Conservation (phyloP, 2,329 filamentous ascomycete genomes). For the Penicillium sp. region DNA sequence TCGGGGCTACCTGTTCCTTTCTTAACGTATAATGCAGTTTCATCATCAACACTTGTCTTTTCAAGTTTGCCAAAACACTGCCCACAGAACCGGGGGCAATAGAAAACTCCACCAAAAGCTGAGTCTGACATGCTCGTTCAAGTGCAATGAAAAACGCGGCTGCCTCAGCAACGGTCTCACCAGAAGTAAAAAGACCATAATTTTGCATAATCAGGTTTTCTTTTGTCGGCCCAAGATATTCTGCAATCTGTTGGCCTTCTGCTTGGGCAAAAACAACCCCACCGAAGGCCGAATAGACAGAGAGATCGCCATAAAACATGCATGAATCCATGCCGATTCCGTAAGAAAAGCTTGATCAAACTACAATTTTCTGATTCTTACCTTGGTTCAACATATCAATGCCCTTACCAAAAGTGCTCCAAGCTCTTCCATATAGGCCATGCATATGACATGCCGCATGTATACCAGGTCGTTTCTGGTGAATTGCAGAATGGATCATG, state of each 20-base stretch:
- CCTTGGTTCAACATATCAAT: conserved; percentile 48
- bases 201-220: conserved; percentile 30
- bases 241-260: conserved; percentile 46
- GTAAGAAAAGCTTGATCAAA: too few relatives aligned
- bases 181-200: conserved; percentile 56
- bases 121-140: conserved; percentile 68
- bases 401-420: conserved; percentile 43
- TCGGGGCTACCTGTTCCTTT: background rate
- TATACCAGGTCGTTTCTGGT: conserved; percentile 46
- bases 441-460: conserved; percentile 48
- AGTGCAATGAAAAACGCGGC: conserved; percentile 68
- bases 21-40: background rate
- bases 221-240: conserved; percentile 13
- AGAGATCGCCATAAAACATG: conserved; percentile 28
- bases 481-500: conserved; percentile 51
- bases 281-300: conserved; percentile 46
- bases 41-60: background rate
- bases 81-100: background rate
- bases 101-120: conserved; percentile 68
- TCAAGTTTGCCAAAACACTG: background rate
- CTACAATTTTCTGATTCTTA: background rate
- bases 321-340: background rate
- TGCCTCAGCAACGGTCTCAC: conserved; percentile 71
- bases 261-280: conserved; percentile 48
- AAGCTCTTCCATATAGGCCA: conserved; percentile 46